Conservation (phyloP, 2,329 filamentous ascomycete genomes). For the Akanthomyces lecanii region DNA sequence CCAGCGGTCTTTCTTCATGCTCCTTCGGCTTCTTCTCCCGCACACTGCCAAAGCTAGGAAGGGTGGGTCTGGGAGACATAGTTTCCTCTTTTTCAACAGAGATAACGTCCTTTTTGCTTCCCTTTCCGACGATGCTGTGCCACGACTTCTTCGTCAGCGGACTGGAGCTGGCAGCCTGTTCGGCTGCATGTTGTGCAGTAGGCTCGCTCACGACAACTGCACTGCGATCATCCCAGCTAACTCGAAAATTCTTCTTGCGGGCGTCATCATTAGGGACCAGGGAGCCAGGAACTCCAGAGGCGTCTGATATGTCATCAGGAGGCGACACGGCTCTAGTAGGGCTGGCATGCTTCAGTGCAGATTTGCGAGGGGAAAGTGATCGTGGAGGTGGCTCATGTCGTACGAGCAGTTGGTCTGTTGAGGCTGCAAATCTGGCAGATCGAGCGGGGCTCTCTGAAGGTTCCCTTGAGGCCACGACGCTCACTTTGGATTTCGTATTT, state of each 20-base stretch:
- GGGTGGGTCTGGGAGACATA: constrained; percentile 69
- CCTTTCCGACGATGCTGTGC: constrained; percentile 46
- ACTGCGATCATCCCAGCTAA: constrained; percentile 74
- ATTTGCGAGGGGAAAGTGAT: constrained; percentile 72
- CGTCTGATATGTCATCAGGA: constrained; percentile 45
- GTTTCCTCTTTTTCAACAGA: constrained; percentile 58
- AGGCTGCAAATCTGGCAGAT: constrained; percentile 61
- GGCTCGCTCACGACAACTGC: constrained; percentile 51
- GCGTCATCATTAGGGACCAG: constrained; percentile 34
- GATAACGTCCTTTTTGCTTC: constrained; percentile 46
- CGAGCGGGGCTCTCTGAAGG: constrained; percentile 60
- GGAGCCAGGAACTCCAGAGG: constrained; percentile 30
- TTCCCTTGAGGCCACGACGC: constrained; percentile 28
- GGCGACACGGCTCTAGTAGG: constrained; percentile 51
- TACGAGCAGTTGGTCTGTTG: constrained; percentile 50
- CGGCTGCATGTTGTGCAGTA: constrained; percentile 32
- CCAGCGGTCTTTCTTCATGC: constrained; percentile 52
- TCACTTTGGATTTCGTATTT: constrained; percentile 21
- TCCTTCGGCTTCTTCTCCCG: constrained; percentile 57
- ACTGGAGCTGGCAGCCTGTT: constrained; percentile 35
- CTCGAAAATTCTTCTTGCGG: constrained; percentile 63
- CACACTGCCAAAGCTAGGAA: constrained; percentile 73
- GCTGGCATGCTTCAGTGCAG: constrained; percentile 63
- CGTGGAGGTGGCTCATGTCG: constrained; percentile 66
- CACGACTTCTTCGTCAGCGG: constrained; percentile 43